Conservation (phyloP, 805 yeast species). For the Nakazawaea molendinolei region DNA sequence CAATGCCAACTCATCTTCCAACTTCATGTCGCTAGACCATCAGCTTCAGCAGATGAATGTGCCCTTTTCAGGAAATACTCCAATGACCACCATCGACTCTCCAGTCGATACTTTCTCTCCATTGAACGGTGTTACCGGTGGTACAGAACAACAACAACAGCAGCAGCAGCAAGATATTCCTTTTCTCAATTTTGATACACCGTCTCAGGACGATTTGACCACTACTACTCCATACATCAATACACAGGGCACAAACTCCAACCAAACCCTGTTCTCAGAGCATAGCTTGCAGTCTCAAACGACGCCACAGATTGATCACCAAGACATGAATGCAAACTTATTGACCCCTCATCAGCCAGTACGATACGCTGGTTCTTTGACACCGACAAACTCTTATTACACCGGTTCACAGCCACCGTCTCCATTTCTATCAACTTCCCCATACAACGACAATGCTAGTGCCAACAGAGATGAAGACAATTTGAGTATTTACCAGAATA, state of each 20-base stretch:
- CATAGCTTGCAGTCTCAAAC: conserved; percentile 3
- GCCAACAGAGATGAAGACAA: conserved; percentile 5
- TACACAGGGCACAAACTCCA: conserved; percentile 4
- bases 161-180: neutral
- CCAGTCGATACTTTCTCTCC: conserved; percentile 4
- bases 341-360: conserved; percentile 4
- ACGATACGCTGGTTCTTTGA: neutral
- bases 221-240: too few relatives aligned
- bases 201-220: conserved; percentile 1
- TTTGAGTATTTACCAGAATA: conserved; percentile 8
- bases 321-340: conserved; percentile 1
- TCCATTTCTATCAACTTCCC: conserved; percentile 7
- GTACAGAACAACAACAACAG: neutral
- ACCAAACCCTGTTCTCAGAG: conserved; percentile 4
- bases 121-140: too few relatives aligned
- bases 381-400: conserved; percentile 2
- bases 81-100: conserved; percentile 5
- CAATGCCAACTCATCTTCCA: too few relatives aligned
- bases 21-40: neutral
- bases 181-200: conserved; percentile 6
- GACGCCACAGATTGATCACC: conserved; percentile 1
- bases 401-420: conserved; percentile 4
- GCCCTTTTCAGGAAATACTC: conserved; percentile 2
- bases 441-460: neutral
- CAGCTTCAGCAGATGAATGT: neutral